Conservation (phyloP, 768 basidiomycete species). For the Paxillus ammoniavirescens region DNA sequence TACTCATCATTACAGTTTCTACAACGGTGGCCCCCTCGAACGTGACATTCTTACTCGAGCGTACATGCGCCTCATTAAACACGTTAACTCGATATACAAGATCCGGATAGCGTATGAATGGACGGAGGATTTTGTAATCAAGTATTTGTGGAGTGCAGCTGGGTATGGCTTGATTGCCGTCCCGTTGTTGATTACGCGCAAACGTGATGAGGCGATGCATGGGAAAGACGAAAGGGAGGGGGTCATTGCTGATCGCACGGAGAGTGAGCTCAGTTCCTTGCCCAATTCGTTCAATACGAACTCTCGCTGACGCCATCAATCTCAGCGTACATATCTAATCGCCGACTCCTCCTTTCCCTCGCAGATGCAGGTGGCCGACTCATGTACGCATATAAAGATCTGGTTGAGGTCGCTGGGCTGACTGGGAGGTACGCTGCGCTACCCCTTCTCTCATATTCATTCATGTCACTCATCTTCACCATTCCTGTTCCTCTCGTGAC, state of each 20-base stretch:
- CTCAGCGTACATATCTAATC: slow-evolving; percentile 87
- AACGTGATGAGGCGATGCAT: slow-evolving; percentile 12
- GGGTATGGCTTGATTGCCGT: slow-evolving; percentile 92
- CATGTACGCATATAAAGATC: slow-evolving; percentile 96
- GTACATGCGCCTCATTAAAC: slow-evolving; percentile 78
- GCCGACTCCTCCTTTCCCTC: slow-evolving; percentile 87
- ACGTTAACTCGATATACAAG: slow-evolving; percentile 93
- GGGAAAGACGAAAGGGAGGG: slow-evolving; percentile 20
- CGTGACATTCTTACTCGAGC: slow-evolving; percentile 76
- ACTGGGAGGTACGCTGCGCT: slow-evolving; percentile 48
- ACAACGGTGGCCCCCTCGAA: slow-evolving; percentile 84
- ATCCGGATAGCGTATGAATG: slow-evolving; percentile 90
- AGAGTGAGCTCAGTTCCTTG: slow-evolving; percentile 33
- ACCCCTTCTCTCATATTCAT: neutral
- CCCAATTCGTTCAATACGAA: neutral
- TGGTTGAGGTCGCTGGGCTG: slow-evolving; percentile 92
- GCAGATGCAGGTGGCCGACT: slow-evolving; percentile 94
- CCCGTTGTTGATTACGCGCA: slow-evolving; percentile 74
- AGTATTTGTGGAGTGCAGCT: slow-evolving; percentile 92
- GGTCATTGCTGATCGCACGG: slow-evolving; percentile 48
- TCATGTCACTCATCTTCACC: too few species aligned
- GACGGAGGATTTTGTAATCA: slow-evolving; percentile 97
- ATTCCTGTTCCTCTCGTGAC: neutral
- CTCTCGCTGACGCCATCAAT: neutral
- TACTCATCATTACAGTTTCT: slow-evolving; percentile 56